These are phyloP conservation scores for Rhodotorula sp. DNA, from an alignment of 1,284 basidiomycete species.

Conservation along the genomic window DNA sequence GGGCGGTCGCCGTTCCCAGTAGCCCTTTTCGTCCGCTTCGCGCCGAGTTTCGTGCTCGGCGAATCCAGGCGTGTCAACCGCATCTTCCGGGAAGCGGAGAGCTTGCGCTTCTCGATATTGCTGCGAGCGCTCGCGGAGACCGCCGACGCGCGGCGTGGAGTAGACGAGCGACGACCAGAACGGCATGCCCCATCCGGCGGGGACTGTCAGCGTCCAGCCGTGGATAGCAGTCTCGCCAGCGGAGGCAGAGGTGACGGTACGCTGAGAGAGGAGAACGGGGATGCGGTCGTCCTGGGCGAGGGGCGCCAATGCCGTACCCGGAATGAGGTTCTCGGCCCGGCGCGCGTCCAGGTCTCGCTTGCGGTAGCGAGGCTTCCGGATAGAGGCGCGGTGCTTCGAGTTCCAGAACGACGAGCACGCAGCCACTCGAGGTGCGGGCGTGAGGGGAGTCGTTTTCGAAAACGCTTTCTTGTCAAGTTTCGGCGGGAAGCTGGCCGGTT, in stretches of 20 bases:
- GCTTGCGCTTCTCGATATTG: constrained; percentile 75
- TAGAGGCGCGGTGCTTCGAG: constrained; percentile 54
- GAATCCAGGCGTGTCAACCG: constrained; percentile 59
- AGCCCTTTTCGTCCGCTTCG: constrained; percentile 57
- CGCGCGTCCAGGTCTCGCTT: constrained; percentile 82
- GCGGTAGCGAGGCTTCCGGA: constrained; percentile 66
- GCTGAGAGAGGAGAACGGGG: constrained; percentile 75
- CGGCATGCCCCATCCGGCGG: constrained; percentile 78
- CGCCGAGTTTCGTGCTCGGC: constrained; percentile 54
- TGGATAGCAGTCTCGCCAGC: constrained; percentile 46
- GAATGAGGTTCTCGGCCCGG: constrained; percentile 68
- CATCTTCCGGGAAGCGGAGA: constrained; percentile 77
- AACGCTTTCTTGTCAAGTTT: constrained; percentile 60
- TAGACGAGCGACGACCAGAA: constrained; percentile 75
- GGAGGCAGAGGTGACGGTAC: constrained; percentile 55
- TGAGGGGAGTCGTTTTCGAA: constrained; percentile 49
- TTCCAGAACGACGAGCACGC: constrained; percentile 68
- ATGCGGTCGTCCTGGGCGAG: constrained; percentile 72
- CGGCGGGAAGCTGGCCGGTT: constrained; percentile 66
- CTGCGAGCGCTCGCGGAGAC: constrained; percentile 70
- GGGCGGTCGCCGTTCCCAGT: constrained; percentile 77
- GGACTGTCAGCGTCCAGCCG: constrained; percentile 80
- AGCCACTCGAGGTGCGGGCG: constrained; percentile 63
- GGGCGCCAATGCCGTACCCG: constrained; percentile 67
- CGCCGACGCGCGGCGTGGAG: constrained; percentile 75